Evolutionary conservation across 1,284 basidiomycete genomes (phyloP).

Genomic region (Ganoderma leucocontextum): DNA sequence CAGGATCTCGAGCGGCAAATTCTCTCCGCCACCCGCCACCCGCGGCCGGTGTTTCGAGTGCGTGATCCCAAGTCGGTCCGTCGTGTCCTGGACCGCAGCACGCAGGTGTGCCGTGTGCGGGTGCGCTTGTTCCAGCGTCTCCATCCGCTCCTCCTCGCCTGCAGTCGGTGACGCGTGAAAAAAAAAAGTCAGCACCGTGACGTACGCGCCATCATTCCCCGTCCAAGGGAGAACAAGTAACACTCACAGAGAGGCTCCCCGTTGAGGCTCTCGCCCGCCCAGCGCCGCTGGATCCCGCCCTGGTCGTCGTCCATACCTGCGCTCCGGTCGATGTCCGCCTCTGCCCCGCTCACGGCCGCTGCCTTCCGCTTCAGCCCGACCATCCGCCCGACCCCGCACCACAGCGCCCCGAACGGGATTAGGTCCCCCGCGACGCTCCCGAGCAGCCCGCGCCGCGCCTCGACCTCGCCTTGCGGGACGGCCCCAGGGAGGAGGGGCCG

Average conservation of each 20-base stretch:
- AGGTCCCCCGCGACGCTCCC: slow-evolving; percentile 39
- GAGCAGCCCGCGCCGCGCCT: slow-evolving; percentile 26
- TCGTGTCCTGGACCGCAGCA: slow-evolving; percentile 4
- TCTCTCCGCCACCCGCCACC: slow-evolving; percentile 51
- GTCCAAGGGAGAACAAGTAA: no score
- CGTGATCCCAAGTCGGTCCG: slow-evolving; percentile 22
- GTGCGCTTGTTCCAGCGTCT: slow-evolving; percentile 5
- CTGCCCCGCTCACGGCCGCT: not conserved
- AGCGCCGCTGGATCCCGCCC: slow-evolving; percentile 39
- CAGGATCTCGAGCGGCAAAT: slow-evolving; percentile 61
- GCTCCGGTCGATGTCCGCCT: not conserved
- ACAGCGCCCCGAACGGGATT: slow-evolving; percentile 40
- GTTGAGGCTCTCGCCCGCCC: slow-evolving; percentile 34
- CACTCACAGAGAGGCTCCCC: not conserved
- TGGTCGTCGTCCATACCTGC: slow-evolving; percentile 7
- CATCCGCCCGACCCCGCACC: slow-evolving; percentile 18
- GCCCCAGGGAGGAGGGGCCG: slow-evolving; percentile 38
- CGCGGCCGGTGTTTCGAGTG: slow-evolving; percentile 47
- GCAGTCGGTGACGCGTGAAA: not conserved
- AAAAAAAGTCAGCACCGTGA: no score
- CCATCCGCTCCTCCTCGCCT: not conserved
- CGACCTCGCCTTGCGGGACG: slow-evolving; percentile 1
- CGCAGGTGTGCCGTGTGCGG: slow-evolving; percentile 9
- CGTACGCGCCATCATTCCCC: not conserved
- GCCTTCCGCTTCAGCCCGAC: slow-evolving; percentile 19